Base-by-base conservation (phyloP, 208 protist genomes). In the Trypanosoma congolense region DNA sequence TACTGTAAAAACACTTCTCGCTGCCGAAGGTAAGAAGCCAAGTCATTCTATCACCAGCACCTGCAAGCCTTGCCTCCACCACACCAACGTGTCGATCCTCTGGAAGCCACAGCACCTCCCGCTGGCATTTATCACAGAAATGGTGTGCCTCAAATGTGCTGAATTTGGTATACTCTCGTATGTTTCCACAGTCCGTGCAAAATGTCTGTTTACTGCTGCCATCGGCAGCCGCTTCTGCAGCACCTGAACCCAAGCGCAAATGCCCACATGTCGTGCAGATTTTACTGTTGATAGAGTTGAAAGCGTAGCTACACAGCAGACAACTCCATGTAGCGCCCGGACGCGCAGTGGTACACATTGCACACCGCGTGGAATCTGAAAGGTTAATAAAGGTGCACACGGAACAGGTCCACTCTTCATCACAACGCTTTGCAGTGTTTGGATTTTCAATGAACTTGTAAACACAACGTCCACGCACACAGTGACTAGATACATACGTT, bases 341-440 rank as follows among this genome's bases (percentile, higher is more conserved):
- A 2, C 81, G 78, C 8, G 74, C 73, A 8, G 77, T 89, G n/a
- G 65, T 62, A 51, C 87, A 94, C 33, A 94, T 90, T n/a, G 67
- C 73, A 62, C 87, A 94, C 9, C 87, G 80, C 24, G 79, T 88
- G 22, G 70, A 62, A 9, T 64, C 61, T 8, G 78, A 53, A n/a
- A 73, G 57, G 56, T 94, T 94, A 36, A 83, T 57, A 52, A 90
- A 92, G 2, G 87, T 94, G 56, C 87, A 94, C 25, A 72, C 48
- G n/a, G 63, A 57, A 44, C 87, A 94, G 43, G 60, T 68, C 84
- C 87, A 94, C 56, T 87, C 82, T 59, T 61, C 60, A 0, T 53
- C 49, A 1, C 50, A 0, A 14, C 51, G 36, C 29, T 58, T 53
- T 12, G 42, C 43, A 55, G 18, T 58, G 56, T 30, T 63, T 65